These are phyloP conservation scores for Borovskyia barvae DNA, from an alignment of 208 protist species.

Conservation along the genomic window DNA sequence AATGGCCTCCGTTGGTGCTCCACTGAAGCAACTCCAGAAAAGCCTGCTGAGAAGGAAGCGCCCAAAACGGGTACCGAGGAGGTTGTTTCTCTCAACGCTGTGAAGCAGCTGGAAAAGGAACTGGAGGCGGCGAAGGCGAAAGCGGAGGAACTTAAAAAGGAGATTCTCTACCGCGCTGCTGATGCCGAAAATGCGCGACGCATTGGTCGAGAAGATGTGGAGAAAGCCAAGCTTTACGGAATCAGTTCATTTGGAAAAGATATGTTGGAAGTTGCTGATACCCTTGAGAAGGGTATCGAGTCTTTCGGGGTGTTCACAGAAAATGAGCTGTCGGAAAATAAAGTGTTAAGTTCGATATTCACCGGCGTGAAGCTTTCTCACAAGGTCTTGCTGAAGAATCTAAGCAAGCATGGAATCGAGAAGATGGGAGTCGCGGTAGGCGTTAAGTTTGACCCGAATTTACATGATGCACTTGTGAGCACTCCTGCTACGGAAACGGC, in stretches of 20 bases:
- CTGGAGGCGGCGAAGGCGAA: conserved; percentile 56
- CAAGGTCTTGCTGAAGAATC: conserved; percentile 84
- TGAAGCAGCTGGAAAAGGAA: conserved; percentile 65
- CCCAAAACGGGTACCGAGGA: conserved; percentile 15
- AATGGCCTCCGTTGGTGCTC: conserved; percentile 40
- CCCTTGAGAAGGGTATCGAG: conserved; percentile 87
- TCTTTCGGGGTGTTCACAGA: conserved; percentile 50
- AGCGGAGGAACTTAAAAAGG: conserved; percentile 79
- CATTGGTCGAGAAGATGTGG: conserved; percentile 87
- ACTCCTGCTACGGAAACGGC: conserved; percentile 50
- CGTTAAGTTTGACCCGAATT: conserved; percentile 83
- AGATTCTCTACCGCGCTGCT: conserved; percentile 80
- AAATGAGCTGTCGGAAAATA: conserved; percentile 54
- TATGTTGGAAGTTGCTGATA: conserved; percentile 92
- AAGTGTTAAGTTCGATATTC: conserved; percentile 58
- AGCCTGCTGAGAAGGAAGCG: conserved; percentile 22
- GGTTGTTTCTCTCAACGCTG: conserved; percentile 18
- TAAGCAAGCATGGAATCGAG: conserved; percentile 85
- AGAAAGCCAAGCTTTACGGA: conserved; percentile 88
- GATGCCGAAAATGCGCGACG: conserved; percentile 89
- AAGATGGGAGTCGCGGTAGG: conserved; percentile 76
- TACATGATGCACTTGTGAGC: conserved; percentile 90
- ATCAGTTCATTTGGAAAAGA: conserved; percentile 90
- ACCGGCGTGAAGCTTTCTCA: conserved; percentile 86
- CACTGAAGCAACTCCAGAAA: conserved; percentile 25